phyloP scores from a whole-genome alignment of 208 protist species.

The Trypanosoma conorhini region DNA sequence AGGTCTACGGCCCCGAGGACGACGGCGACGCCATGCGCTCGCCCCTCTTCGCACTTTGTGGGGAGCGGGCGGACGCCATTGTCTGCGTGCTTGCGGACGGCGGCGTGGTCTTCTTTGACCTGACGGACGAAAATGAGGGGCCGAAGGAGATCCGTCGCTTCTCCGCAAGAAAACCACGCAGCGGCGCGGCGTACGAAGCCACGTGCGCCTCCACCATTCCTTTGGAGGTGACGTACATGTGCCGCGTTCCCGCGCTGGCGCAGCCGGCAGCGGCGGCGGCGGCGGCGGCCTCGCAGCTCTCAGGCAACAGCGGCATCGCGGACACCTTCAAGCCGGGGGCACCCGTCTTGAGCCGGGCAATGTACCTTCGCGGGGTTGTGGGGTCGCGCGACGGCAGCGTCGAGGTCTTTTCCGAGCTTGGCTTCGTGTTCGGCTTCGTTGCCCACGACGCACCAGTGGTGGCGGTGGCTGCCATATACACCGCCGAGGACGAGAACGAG shows the following conservation, averaged over 20 bases:
- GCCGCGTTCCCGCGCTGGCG: slow-evolving; percentile 27
- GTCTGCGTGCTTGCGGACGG: slow-evolving; percentile 51
- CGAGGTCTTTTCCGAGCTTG: slow-evolving; percentile 65
- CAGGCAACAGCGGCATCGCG: neutral
- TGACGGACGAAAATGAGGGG: slow-evolving; percentile 31
- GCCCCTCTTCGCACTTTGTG: slow-evolving; percentile 45
- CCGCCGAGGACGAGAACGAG: neutral
- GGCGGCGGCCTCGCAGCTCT: neutral
- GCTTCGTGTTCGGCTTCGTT: slow-evolving; percentile 72
- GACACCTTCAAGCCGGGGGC: neutral
- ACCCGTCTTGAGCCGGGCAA: neutral
- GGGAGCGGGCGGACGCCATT: slow-evolving; percentile 41
- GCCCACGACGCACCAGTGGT: slow-evolving; percentile 64
- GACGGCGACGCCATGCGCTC: neutral
- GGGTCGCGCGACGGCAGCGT: slow-evolving; percentile 77
- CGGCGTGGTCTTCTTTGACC: slow-evolving; percentile 54
- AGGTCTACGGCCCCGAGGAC: no score
- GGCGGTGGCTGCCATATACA: slow-evolving; percentile 51
- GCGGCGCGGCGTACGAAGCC: slow-evolving; percentile 16
- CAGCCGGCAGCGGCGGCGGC: neutral
- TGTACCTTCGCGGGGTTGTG: slow-evolving; percentile 72
- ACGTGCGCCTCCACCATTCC: slow-evolving; percentile 63
- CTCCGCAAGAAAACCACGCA: slow-evolving; percentile 9
- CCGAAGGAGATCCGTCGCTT: slow-evolving; percentile 54
- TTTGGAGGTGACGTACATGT: slow-evolving; percentile 50